Conservation (phyloP, 75 land plant species). For the Sequoiadendron giganteum region DNA sequence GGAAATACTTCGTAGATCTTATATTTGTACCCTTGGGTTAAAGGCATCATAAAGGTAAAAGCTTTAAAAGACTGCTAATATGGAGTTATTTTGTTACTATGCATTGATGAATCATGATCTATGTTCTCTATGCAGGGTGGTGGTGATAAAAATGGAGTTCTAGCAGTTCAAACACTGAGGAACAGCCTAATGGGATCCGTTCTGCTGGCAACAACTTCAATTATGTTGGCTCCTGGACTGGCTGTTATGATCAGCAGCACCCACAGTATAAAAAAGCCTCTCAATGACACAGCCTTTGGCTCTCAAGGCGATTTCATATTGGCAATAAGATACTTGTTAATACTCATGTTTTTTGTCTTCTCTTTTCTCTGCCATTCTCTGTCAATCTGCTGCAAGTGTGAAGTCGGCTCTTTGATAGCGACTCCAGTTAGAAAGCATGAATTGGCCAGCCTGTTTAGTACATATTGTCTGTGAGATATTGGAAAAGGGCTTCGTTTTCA, state of each 20-base stretch:
- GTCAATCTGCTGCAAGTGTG: constrained; percentile 75
- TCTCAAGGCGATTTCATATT: constrained; percentile 61
- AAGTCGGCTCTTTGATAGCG: constrained; percentile 86
- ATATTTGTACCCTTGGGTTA: constrained; percentile 75
- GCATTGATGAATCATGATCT: neutral
- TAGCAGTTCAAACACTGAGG: constrained; percentile 74
- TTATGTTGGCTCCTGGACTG: constrained; percentile 60
- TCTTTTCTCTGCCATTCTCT: constrained; percentile 82
- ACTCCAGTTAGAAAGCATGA: constrained; percentile 15
- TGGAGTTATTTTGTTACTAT: neutral
- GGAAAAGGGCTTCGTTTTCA: constrained; percentile 53
- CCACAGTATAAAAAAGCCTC: constrained; percentile 53
- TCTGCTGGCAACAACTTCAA: constrained; percentile 75
- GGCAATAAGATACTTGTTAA: constrained; percentile 54
- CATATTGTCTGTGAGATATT: constrained; percentile 57
- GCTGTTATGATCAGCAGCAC: constrained; percentile 75
- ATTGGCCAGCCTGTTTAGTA: neutral
- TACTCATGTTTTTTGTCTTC: constrained; percentile 66
- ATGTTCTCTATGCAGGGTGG: constrained; percentile 40
- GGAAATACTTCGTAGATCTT: constrained; percentile 52
- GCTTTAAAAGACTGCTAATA: neutral
- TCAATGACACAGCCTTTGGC: constrained; percentile 42
- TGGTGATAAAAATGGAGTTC: constrained; percentile 71
- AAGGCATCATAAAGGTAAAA: neutral
- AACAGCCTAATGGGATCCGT: constrained; percentile 76